Percentiles rank a stretch among this genome's conserved stretches.
Evolutionary conservation across 2,329 filamentous ascomycete genomes (phyloP).

Genomic region (Harringtonia aguacate): DNA sequence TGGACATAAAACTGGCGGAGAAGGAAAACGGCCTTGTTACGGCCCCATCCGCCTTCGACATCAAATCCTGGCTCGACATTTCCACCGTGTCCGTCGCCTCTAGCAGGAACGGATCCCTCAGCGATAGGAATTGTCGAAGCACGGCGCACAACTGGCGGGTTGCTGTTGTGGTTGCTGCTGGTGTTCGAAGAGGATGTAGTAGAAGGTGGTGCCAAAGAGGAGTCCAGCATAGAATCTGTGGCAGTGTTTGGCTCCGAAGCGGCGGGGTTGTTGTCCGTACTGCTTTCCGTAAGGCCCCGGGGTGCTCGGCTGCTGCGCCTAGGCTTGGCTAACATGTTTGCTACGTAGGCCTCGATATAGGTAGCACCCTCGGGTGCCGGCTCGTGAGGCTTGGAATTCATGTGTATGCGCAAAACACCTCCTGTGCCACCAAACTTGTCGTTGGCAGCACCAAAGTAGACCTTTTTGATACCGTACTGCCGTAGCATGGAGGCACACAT

Average conservation of each 20-base stretch:
- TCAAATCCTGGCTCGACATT: constrained; percentile 71
- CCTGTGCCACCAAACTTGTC: constrained; percentile 96
- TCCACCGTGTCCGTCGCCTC: constrained; percentile 41
- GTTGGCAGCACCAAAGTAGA: constrained; percentile 92
- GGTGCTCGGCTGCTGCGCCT: constrained; percentile 4
- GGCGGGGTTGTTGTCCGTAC: background rate
- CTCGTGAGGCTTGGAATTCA: constrained; percentile 34
- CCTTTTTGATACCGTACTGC: constrained; percentile 77
- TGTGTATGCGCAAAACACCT: constrained; percentile 80
- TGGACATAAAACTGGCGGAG: constrained; percentile 94
- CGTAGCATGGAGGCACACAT: constrained; percentile 94
- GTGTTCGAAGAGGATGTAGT: background rate
- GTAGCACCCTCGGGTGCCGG: constrained; percentile 16
- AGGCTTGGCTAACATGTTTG: constrained; percentile 11
- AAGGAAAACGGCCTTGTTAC: constrained; percentile 87
- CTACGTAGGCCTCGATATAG: constrained; percentile 14
- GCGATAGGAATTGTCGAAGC: constrained; percentile 13
- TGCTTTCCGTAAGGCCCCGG: background rate
- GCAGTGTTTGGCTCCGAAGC: too few species aligned
- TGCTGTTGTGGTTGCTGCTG: background rate
- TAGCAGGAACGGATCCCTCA: constrained; percentile 13
- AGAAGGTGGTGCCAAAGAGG: background rate
- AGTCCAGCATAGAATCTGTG: background rate
- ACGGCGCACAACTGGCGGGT: constrained; percentile 9
- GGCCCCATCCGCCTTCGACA: constrained; percentile 76